Evolutionary conservation across 202 grass and related monocot species (phyloP), one percentile per base, ranked within the genome.

Genomic region (Saccharum hybrid): DNA sequence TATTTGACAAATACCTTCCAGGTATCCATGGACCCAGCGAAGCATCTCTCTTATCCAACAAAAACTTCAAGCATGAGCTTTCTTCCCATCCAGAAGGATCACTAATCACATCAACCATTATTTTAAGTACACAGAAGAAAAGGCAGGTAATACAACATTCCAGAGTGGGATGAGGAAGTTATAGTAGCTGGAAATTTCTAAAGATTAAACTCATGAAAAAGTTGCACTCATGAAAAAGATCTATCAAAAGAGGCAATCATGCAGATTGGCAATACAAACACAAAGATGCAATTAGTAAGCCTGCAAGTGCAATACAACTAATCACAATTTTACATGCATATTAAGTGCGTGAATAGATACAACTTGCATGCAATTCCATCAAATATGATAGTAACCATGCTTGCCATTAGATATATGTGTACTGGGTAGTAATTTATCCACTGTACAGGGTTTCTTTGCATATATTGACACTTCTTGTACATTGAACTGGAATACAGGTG

Each of bases 41-140:
- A 77, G 87, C 77, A 88, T 98, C 95, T 87, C 90, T 93, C 88
- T 98, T 98, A 81, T 94, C 87, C 82, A 98, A 88, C 68, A 98
- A 82, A 82, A 94, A 83, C 89, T 93, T 98, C 79, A 98, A 91
- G 77, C 89, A 94, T 77, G 95, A 98, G 82, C 95, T 94, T 91
- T 94, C 92, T 98, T 92, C 90, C 88, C 86, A 94, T 81, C 90
- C 90, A 88, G 88, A 98, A 66, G 95, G 95, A 82, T 94, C 95
- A 90, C 95, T 97, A 84, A 45, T 78, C 84, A 63, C 79, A 81
- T 52, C 74, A 79, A 37, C 36, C 36, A 37, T 37, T 0, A 37
- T 6, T 37, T 37, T 68, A 82, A 83, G 71, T 63, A 77, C 7
- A 79, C 15, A 62, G 36, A 81, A 81, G 18, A 56, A 80, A 70